Base-by-base conservation (phyloP, 1,284 basidiomycete genomes). In the Lentinus polychrous region DNA sequence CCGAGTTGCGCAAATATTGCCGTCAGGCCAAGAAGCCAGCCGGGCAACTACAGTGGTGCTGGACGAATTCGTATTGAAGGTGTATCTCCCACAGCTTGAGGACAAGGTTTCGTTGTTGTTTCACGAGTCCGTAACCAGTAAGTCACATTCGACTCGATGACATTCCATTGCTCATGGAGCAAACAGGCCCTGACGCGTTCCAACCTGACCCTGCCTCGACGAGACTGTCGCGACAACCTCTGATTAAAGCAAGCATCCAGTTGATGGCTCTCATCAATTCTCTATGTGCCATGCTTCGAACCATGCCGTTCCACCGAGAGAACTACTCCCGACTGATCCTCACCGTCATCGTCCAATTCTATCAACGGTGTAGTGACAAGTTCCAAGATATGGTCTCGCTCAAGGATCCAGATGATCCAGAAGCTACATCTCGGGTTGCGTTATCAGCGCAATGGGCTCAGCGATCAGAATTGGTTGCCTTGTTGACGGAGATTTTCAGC, bases 311-410 rank as follows among this genome's bases (percentile, higher is more conserved):
- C 71, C 94, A 98, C 60, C 79, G 86, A 50, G 95, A 98, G 63
- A 93, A 85, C 63, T 94, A 97, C 65, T 86, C 91, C 24, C 81
- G 92, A n/a, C 73, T 99, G 34, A 93, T 99, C 52, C 78, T 99
- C 20, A 86, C 89, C n/a, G 88, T 97, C 37, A 88, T 98, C 44
- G 91, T 96, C 33, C 94, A 97, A 64, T 98, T 94, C 65, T 98
- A 98, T 61, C 92, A 96, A 62, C 82, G 88, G 35, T 96, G 94
- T 60, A 92, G 87, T 56, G 86, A 93, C 58, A 76, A 86, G 24
- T 98, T 92, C 67, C 84, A 91, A 56, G 80, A 77, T 52, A 72
- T 92, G 8, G 83, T 88, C 18, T 74, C 81, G 0, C 63, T 73
- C 7, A 65, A 63, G 27, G 58, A 63, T 31, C 54, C 62, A n/a